Conservation (phyloP, 805 yeast species). For the Zygoascus bituminiphila region DNA sequence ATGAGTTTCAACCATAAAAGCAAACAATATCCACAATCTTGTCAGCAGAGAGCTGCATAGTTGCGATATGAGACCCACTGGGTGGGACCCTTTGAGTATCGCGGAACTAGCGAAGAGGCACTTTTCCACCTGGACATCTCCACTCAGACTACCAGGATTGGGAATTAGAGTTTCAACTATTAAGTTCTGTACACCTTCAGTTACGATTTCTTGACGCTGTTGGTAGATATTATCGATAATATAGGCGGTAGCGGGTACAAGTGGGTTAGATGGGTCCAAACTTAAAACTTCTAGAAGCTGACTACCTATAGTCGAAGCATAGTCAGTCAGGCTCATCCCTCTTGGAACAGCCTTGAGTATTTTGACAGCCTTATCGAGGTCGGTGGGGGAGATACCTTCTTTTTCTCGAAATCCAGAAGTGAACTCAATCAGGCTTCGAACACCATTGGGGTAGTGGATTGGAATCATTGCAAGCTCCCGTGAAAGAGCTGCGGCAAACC, state of each 20-base stretch:
- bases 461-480: constrained; percentile 47
- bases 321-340: constrained; percentile 37
- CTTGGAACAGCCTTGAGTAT: constrained; percentile 59
- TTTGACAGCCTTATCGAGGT: constrained; percentile 55
- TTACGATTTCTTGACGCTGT: constrained; percentile 34
- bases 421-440: constrained; percentile 65
- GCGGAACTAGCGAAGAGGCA: not conserved
- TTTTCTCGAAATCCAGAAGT: constrained; percentile 67
- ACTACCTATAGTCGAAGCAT: constrained; percentile 48
- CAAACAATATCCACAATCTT: constrained; percentile 21
- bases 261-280: constrained; percentile 51
- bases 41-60: constrained; percentile 6
- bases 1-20: constrained; percentile 12
- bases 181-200: constrained; percentile 33
- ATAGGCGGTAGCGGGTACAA: constrained; percentile 37
- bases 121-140: not conserved
- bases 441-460: constrained; percentile 56
- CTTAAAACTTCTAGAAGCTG: constrained; percentile 54
- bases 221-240: constrained; percentile 39
- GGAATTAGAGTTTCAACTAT: constrained; percentile 1
- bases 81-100: not conserved
- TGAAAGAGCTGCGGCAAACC: constrained; percentile 42
- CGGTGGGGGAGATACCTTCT: constrained; percentile 59
- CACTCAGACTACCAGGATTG: not conserved
- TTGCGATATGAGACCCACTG: constrained; percentile 4